Base-by-base conservation (phyloP, 495 filamentous ascomycete species). In the Aspergillus ostianus region DNA sequence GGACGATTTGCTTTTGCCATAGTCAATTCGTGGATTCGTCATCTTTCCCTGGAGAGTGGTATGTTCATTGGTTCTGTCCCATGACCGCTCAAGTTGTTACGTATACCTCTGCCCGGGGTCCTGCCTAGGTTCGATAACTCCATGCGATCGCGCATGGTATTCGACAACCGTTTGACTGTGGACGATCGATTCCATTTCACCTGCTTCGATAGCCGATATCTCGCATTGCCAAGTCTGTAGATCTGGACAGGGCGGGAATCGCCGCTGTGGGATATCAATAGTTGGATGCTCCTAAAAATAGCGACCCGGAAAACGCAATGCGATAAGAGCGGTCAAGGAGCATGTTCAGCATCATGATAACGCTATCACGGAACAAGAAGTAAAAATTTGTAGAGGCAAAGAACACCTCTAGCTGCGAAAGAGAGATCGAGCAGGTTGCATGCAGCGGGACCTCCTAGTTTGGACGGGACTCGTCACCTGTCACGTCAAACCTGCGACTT, bases 1-100 rank as follows among this genome's bases (percentile, higher is more conserved):
- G 51, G 51, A 41, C 51, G 47, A 47, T 55, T 44, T 53, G 67
- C 49, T 17, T 52, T 49, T 49, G 19, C 47, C n/a, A 49, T 15
- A 7, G 6, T 3, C 23, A 27, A 27, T 6, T n/a, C 15, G 19
- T 27, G 50, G 26, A 52, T 17, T 41, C 36, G 36, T 41, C 36
- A 41, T 15, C 13, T 4, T 41, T 17, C 12, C 10, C 36, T 12
- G 3, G 36, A 17, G 13, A 4, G 36, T 13, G 10, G 10, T 2
- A 15, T 15, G 6, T 36, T 36, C 6, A 9, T 41, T 41, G 13
- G 36, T 15, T 41, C 36, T 5, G 36, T 41, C 4, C 13, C 13
- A 41, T 41, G 36, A 41, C 36, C 36, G 13, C 36, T 15, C 9
- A 41, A 17, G 36, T 12, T 12, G 36, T 41, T 41, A 41, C 36